phyloP scores from a whole-genome alignment of 2,329 filamentous ascomycete genomes.

The Cordyceps cicadae region DNA sequence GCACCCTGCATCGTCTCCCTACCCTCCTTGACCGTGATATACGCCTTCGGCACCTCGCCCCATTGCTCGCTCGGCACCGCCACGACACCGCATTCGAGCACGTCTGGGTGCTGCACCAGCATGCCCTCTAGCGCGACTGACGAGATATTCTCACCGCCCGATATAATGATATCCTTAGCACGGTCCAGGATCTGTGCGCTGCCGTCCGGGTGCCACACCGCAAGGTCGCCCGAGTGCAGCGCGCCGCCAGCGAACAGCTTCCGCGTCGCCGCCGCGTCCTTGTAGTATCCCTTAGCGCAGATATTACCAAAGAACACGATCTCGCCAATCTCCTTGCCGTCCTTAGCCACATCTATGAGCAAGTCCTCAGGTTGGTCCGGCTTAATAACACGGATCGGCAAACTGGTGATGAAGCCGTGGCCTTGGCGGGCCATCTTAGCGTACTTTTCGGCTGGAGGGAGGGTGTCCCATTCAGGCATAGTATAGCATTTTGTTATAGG shows the following conservation, averaged over 20 bases:
- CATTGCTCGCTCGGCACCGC: conserved; percentile 81
- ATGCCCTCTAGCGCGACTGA: conserved; percentile 86
- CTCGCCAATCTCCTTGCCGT: conserved; percentile 44
- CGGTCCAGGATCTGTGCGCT: conserved; percentile 87
- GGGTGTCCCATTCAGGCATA: conserved; percentile 72
- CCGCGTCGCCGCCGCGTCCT: conserved; percentile 74
- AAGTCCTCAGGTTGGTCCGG: conserved; percentile 59
- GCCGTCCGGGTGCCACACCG: conserved; percentile 87
- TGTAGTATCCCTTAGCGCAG: conserved; percentile 85
- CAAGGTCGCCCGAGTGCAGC: conserved; percentile 82
- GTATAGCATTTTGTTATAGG: conserved; percentile 92
- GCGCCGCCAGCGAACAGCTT: conserved; percentile 84
- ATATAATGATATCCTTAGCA: conserved; percentile 97
- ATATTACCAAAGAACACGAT: conserved; percentile 87
- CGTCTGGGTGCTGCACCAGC: conserved; percentile 77
- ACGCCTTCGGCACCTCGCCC: conserved; percentile 95
- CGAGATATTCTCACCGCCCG: conserved; percentile 93
- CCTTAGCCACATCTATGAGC: conserved; percentile 37
- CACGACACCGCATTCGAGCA: conserved; percentile 88
- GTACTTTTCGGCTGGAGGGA: conserved; percentile 71
- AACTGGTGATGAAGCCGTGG: conserved; percentile 77
- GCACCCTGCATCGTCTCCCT: conserved; percentile 33
- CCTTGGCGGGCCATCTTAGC: conserved; percentile 88
- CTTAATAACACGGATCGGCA: conserved; percentile 77
- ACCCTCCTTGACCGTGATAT: conserved; percentile 70